Conservation (phyloP, 805 yeast species). For the Wickerhamiella occidentalis region DNA sequence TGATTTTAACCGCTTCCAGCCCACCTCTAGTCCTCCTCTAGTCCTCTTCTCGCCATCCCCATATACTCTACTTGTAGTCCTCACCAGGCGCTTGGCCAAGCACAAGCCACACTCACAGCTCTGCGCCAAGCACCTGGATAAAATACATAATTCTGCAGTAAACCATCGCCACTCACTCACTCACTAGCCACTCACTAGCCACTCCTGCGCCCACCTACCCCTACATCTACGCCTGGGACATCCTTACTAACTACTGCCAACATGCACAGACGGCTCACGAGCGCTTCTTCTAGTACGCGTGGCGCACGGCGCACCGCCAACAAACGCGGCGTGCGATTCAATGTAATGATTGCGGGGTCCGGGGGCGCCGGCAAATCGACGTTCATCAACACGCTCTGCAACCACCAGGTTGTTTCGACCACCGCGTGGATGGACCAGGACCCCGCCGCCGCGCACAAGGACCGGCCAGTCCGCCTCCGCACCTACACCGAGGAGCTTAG, state of each 20-base stretch:
- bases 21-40: too few relatives aligned
- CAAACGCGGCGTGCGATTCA: slow-evolving; percentile 74
- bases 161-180: too few relatives aligned
- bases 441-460: slow-evolving; percentile 23
- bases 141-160: too few relatives aligned
- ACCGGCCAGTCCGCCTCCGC: slow-evolving; percentile 21
- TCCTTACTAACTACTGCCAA: not conserved
- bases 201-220: too few relatives aligned
- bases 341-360: slow-evolving; percentile 77
- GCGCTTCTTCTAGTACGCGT: slow-evolving; percentile 10
- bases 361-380: slow-evolving; percentile 90
- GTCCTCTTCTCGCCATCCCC: too few relatives aligned
- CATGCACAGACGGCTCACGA: slow-evolving; percentile 11
- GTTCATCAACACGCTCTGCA: slow-evolving; percentile 78
- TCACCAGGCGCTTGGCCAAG: too few relatives aligned
- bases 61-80: too few relatives aligned
- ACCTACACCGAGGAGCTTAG: slow-evolving; percentile 22
- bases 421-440: slow-evolving; percentile 20
- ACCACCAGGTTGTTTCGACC: slow-evolving; percentile 53
- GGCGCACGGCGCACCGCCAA: slow-evolving; percentile 6
- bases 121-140: too few relatives aligned
- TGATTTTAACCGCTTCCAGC: too few relatives aligned
- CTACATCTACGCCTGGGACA: too few relatives aligned
- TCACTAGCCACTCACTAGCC: too few relatives aligned
- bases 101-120: too few relatives aligned